phyloP scores from a whole-genome alignment of 108 stramenopile genomes.

The Fragilaria radians region DNA sequence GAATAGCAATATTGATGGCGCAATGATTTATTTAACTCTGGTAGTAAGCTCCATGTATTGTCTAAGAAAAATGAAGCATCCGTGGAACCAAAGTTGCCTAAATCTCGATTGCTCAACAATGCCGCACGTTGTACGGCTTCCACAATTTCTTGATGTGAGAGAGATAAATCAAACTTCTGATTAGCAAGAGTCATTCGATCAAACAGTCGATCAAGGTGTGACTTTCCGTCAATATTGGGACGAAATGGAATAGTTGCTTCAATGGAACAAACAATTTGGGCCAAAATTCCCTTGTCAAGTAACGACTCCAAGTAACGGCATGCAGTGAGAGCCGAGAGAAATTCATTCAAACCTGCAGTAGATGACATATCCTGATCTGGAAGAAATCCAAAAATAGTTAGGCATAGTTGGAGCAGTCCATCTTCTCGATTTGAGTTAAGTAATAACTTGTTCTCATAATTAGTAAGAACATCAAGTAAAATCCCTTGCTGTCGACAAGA shows the following conservation, averaged over 20 bases:
- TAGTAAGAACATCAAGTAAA: conserved; percentile 15
- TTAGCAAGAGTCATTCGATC: conserved; percentile 13
- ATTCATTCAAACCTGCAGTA: conserved; percentile 46
- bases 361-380: conserved; percentile 24
- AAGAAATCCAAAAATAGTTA: conserved; percentile 33
- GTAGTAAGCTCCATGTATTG: conserved; percentile 51
- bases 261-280: conserved; percentile 46
- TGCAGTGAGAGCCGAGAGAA: conserved; percentile 35
- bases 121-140: conserved; percentile 37
- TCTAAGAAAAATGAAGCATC: conserved; percentile 38
- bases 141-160: conserved; percentile 24
- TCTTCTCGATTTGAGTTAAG: conserved; percentile 5
- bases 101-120: conserved; percentile 27
- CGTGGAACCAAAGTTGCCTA: conserved; percentile 33
- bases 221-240: conserved; percentile 10
- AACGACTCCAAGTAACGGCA: conserved; percentile 21
- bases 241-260: conserved; percentile 62
- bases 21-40: conserved; percentile 37
- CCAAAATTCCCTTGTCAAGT: conserved; percentile 19
- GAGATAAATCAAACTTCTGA: conserved; percentile 10
- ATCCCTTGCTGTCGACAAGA: conserved; percentile 22
- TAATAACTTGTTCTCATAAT: background rate
- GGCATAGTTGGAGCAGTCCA: conserved; percentile 21
- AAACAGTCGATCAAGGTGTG: conserved; percentile 28
- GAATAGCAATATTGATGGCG: conserved; percentile 33